Evolutionary conservation across 2,329 filamentous ascomycete species (phyloP).

Genomic region (Fusarium sp.): DNA sequence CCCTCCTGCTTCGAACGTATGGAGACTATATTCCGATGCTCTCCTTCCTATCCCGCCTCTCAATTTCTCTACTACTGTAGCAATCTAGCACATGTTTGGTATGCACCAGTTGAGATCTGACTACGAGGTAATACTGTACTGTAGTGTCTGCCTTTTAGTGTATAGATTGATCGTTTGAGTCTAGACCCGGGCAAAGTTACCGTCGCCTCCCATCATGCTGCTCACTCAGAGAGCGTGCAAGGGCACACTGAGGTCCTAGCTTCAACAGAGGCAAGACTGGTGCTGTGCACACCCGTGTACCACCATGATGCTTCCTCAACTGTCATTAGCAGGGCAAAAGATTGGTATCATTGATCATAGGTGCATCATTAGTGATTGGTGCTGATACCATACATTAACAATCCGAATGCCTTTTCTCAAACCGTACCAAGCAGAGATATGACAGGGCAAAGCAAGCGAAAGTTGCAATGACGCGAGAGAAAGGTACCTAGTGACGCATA

Average conservation of each 20-base stretch:
- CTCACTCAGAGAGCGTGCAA: slow-evolving; percentile 35
- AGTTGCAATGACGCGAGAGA: slow-evolving; percentile 16
- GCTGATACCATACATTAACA: slow-evolving; percentile 7
- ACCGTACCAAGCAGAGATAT: slow-evolving; percentile 16
- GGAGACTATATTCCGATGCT: slow-evolving; percentile 25
- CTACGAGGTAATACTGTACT: slow-evolving; percentile 5
- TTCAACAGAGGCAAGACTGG: slow-evolving; percentile 28
- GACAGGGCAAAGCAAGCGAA: slow-evolving; percentile 17
- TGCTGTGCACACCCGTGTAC: slow-evolving; percentile 36
- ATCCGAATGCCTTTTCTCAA: slow-evolving; percentile 5
- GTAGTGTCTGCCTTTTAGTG: not conserved
- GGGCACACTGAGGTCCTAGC: slow-evolving; percentile 34
- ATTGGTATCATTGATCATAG: slow-evolving; percentile 26
- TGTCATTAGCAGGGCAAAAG: slow-evolving; percentile 20
- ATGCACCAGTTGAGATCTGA: slow-evolving; percentile 13
- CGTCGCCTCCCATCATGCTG: slow-evolving; percentile 16
- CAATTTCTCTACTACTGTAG: not conserved
- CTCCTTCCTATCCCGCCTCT: slow-evolving; percentile 10
- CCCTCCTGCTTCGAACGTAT: slow-evolving; percentile 4
- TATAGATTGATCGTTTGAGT: slow-evolving; percentile 10
- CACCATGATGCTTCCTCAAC: slow-evolving; percentile 21
- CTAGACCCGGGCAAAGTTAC: slow-evolving; percentile 17
- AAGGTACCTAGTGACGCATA: slow-evolving; percentile 44
- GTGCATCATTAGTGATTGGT: slow-evolving; percentile 38
- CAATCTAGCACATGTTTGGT: not conserved